Evolutionary conservation across 208 protist genomes (phyloP), one percentile per base, ranked within the genome.

Genomic region (Herpetomonas samuelpessoai): DNA sequence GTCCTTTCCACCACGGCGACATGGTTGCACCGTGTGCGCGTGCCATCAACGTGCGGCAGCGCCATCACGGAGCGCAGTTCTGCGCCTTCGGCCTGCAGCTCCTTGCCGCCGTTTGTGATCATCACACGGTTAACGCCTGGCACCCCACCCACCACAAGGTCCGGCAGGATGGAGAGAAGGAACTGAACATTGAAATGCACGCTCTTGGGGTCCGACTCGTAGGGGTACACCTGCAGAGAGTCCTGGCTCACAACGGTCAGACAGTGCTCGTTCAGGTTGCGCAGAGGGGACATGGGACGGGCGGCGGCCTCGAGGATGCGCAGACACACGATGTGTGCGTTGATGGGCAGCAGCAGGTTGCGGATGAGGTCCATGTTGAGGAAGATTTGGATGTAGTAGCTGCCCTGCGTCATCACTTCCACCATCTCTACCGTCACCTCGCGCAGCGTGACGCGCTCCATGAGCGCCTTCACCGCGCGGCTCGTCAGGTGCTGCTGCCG

Each of bases 1-100:
- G 83, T 77, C 0, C 81, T 65, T 58, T 96, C 95, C 0, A 99
- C 73, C 45, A 99, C 98, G 7, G 97, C 91, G 50, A 99, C 92
- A 73, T 99, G 97, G 68, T 99, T 99, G 48, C 94, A 98, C 4
- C 62, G 86, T 0, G 97, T 98, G 14, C 77, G 67, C 0, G 58
- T 76, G 29, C 87, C 83, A 35, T 97, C 86, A 27, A 99, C 93
- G 64, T 98, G 97, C 3, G 88, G 75, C 0, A 97, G 96, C 26
- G 78, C 86, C 95, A 99, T 99, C 1, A 99, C 97, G 2, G 76
- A 71, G 12, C 68, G 65, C 0, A 99, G 79, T 54, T 97, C 88
- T 3, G 84, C 83, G 9, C 97, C 97, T 60, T 99, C 97, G 0
- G 97, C 94, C 7, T 98, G 63, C 2, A 99, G 67, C 60, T 96